Evolutionary conservation across 257 asterid species (phyloP).

Genomic region (Thymus quinquecostatus): DNA sequence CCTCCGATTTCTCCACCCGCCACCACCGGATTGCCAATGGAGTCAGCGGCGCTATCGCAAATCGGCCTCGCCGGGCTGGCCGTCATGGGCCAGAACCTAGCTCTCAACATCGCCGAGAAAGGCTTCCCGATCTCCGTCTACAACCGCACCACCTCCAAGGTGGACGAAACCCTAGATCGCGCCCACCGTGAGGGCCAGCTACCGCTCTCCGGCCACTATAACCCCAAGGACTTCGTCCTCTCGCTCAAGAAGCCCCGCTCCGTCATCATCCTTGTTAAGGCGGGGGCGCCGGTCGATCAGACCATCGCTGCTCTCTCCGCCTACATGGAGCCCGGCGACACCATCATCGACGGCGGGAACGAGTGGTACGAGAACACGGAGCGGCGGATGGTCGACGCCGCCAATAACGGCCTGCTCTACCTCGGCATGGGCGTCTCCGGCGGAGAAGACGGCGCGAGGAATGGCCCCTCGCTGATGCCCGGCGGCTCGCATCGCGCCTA

Average conservation of each 20-base stretch:
- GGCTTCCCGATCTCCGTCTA: conserved; percentile 88
- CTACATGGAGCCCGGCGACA: conserved; percentile 89
- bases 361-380: conserved; percentile 98
- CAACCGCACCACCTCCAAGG: conserved; percentile 80
- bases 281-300: conserved; percentile 91
- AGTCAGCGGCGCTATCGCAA: conserved; percentile 56
- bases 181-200: conserved; percentile 74
- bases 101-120: conserved; percentile 87
- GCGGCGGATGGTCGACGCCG: conserved; percentile 61
- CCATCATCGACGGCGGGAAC: conserved; percentile 89
- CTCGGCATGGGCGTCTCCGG: conserved; percentile 97
- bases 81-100: conserved; percentile 91
- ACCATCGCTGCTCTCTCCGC: conserved; percentile 77
- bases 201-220: conserved; percentile 73
- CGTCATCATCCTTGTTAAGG: conserved; percentile 82
- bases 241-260: conserved; percentile 78
- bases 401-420: conserved; percentile 59
- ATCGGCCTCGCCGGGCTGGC: conserved; percentile 86
- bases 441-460: conserved; percentile 87
- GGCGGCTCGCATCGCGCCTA: conserved; percentile 86
- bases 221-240: conserved; percentile 70
- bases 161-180: conserved; percentile 82
- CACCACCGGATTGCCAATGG: conserved; percentile 32
- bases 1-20: neutral
- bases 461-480: conserved; percentile 90